Evolutionary conservation across 768 basidiomycete genomes (phyloP).

Genomic region (Coprinellus micaceus): DNA sequence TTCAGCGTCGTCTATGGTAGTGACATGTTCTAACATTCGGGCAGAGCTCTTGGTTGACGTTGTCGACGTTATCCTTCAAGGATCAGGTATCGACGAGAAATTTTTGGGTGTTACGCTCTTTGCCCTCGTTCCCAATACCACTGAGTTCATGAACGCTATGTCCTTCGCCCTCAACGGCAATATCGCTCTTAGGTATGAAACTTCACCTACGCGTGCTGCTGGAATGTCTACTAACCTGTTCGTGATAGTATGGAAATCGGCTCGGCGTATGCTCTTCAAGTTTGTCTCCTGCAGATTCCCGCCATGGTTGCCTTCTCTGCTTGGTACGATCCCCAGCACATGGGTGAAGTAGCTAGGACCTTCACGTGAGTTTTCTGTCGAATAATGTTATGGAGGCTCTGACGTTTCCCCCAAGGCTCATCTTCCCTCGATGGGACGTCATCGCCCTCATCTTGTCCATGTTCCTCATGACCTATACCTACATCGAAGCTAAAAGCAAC

Average conservation of each 20-base stretch:
- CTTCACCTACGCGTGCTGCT: background rate
- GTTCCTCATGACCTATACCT: constrained; percentile 97
- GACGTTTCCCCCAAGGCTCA: constrained; percentile 53
- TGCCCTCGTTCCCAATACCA: constrained; percentile 96
- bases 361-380: constrained; percentile 72
- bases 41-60: constrained; percentile 91
- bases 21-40: background rate
- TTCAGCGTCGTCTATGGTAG: no score
- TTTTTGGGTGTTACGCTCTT: constrained; percentile 96
- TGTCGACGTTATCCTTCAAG: constrained; percentile 88
- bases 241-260: constrained; percentile 92
- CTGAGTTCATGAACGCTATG: constrained; percentile 99
- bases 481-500: constrained; percentile 98
- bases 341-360: constrained; percentile 83
- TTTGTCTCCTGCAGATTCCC: constrained; percentile 95
- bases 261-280: constrained; percentile 97
- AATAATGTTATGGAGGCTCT: background rate
- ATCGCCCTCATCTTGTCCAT: constrained; percentile 92
- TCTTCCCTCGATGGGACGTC: constrained; percentile 98
- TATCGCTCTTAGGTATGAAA: constrained; percentile 85
- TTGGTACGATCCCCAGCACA: constrained; percentile 82
- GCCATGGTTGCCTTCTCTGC: constrained; percentile 99
- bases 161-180: constrained; percentile 96
- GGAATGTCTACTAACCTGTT: background rate
- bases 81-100: constrained; percentile 93